Conservation (phyloP, 441 rosid genomes). For the Cnidoscolus chayamansa region DNA sequence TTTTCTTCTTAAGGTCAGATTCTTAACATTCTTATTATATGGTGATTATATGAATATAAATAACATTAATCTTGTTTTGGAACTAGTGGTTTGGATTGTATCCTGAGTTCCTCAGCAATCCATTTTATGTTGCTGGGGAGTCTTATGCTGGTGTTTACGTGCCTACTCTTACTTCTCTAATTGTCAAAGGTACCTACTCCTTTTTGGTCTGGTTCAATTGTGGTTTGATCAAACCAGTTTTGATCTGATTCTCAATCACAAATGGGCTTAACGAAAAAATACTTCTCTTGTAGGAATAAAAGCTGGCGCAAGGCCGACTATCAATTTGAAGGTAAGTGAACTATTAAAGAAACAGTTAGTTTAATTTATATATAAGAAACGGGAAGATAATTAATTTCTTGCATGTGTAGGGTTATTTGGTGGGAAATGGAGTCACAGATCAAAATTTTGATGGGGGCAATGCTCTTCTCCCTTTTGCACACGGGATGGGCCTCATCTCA, state of each 20-base stretch:
- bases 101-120: conserved; percentile 51
- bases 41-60: neutral
- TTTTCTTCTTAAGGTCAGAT: conserved; percentile 49
- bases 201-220: too few species aligned
- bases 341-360: neutral
- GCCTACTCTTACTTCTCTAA: conserved; percentile 50
- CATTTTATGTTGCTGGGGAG: conserved; percentile 59
- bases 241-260: too few species aligned
- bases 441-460: conserved; percentile 29
- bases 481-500: conserved; percentile 58
- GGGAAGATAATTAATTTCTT: neutral
- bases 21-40: neutral
- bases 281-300: conserved; percentile 38
- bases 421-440: conserved; percentile 43
- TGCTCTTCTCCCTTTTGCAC: conserved; percentile 42
- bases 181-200: conserved; percentile 39
- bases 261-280: neutral
- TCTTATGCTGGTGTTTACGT: conserved; percentile 65
- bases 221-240: too few species aligned
- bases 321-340: conserved; percentile 48
- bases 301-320: conserved; percentile 36
- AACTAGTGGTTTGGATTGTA: conserved; percentile 49
- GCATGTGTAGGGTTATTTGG: conserved; percentile 42
- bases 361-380: neutral
- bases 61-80: neutral